Evolutionary conservation across 768 basidiomycete species (phyloP).

Genomic region (Phaeolepiota aurea): DNA sequence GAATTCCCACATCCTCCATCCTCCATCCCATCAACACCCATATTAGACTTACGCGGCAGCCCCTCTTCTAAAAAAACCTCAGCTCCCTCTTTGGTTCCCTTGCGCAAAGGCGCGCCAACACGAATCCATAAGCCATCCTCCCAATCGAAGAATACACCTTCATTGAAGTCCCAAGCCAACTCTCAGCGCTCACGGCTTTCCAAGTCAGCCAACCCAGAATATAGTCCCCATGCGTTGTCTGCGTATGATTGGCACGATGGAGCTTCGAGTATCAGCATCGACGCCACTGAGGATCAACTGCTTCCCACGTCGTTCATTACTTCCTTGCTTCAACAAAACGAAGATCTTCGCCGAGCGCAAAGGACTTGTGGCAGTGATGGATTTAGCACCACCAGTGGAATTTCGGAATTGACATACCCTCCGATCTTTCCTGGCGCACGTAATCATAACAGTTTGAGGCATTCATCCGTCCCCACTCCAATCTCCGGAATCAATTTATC

Average conservation of each 20-base stretch:
- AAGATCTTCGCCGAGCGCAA: slow-evolving; percentile 16
- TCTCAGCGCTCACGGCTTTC: background rate
- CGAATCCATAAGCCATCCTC: background rate
- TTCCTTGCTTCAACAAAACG: slow-evolving; percentile 33
- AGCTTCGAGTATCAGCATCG: slow-evolving; percentile 46
- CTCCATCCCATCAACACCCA: slow-evolving; percentile 35
- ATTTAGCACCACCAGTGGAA: slow-evolving; percentile 38
- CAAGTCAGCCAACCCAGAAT: background rate
- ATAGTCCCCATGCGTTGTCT: slow-evolving; percentile 19
- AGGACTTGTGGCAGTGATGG: slow-evolving; percentile 30
- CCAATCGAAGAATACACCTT: background rate
- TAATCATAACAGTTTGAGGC: too few species aligned
- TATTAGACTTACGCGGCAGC: slow-evolving; percentile 20
- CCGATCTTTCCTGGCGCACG: slow-evolving; percentile 32
- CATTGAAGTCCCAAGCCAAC: background rate
- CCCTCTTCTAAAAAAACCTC: slow-evolving; percentile 16
- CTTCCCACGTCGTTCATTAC: slow-evolving; percentile 59
- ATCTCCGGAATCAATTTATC: slow-evolving; percentile 18
- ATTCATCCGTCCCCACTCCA: slow-evolving; percentile 23
- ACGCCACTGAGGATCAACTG: slow-evolving; percentile 47
- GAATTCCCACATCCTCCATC: slow-evolving; percentile 48
- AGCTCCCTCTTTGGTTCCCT: slow-evolving; percentile 12
- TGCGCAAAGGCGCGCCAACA: slow-evolving; percentile 1
- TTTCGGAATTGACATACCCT: slow-evolving; percentile 51
- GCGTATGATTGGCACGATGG: slow-evolving; percentile 57